Percentiles rank a stretch among this genome's conserved stretches.
Evolutionary conservation across 2,329 filamentous ascomycete species (phyloP).

Genomic region (Colletotrichum gloeosporioides): DNA sequence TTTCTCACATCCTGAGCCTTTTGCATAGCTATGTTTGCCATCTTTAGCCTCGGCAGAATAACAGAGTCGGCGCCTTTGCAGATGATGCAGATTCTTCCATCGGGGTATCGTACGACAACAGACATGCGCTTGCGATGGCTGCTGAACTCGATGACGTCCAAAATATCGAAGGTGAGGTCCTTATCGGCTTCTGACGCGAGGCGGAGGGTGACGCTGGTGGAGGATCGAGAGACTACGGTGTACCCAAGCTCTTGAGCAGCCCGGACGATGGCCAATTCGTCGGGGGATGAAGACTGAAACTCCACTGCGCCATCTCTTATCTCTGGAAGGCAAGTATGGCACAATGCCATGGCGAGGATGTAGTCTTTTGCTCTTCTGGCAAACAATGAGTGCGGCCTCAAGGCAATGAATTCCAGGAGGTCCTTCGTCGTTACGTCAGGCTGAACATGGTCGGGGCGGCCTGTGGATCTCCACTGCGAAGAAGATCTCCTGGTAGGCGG

Average conservation of each 20-base stretch:
- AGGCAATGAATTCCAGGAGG: constrained; percentile 77
- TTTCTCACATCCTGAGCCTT: constrained; percentile 73
- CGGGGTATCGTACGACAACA: constrained; percentile 83
- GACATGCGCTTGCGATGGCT: constrained; percentile 92
- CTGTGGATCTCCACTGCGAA: constrained; percentile 55
- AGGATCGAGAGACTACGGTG: constrained; percentile 74
- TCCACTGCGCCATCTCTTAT: constrained; percentile 72
- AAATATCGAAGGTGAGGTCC: constrained; percentile 73
- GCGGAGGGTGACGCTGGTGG: constrained; percentile 67
- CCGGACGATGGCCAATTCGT: constrained; percentile 84
- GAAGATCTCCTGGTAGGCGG: constrained; percentile 47
- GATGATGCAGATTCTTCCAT: constrained; percentile 80
- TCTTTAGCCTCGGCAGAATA: constrained; percentile 77
- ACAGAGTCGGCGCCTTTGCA: constrained; percentile 91
- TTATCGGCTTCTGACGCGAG: constrained; percentile 47
- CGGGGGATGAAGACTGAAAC: constrained; percentile 89
- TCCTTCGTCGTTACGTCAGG: constrained; percentile 72
- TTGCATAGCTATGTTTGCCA: constrained; percentile 75
- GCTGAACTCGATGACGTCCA: constrained; percentile 91
- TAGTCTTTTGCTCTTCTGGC: constrained; percentile 82
- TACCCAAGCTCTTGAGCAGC: constrained; percentile 88
- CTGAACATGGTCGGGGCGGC: constrained; percentile 54
- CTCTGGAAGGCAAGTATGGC: constrained; percentile 91
- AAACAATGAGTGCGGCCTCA: constrained; percentile 78
- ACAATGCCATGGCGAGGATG: constrained; percentile 83